Base-by-base conservation (phyloP, 148 eudicot species). In the Drosera capensis region DNA sequence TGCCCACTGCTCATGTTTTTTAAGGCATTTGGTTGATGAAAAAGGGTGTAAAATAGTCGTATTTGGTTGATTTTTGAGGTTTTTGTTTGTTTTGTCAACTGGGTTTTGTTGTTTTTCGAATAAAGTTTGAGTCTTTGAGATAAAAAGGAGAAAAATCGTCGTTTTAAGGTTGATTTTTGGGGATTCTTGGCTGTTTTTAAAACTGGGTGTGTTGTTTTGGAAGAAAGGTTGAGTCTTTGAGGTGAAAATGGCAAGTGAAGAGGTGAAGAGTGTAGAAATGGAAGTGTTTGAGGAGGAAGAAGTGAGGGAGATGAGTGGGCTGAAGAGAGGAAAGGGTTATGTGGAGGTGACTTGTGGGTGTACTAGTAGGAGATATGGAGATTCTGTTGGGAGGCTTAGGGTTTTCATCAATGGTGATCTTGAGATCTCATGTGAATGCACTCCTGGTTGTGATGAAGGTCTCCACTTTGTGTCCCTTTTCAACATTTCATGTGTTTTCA, bases 391-490 rank as follows among this genome's bases (percentile, higher is more conserved):
- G 3, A 66, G 42, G 40, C 81, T 81, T 71, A 74, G 77, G 74
- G 86, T 79, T 66, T 83, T 63, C 34, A 13, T 41, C 16, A 55
- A 45, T 51, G 87, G 94, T 34, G 66, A 58, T 48, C 75, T 83
- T 24, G 63, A 63, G 48, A 69, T 83, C 71, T 50, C 59, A 26
- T 83, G 94, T 53, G 78, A 73, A 20, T 83, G 94, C 54, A 73
- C 62, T 23, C 74, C 80, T 55, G 79, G 71, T 43, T 83, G 94
- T 36, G 46, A 62, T 13, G 68, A 75, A 73, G 94, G 94, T 83
- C 56, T 41, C 36, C 38, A 19, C 43, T 11, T 3, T n/a, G 20
- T 11, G 9, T 40, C 21, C 11, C 21, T 18, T n/a, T 14, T 13
- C 40, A 7, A 7, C 40, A 7, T 13, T 37, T 37, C 40, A 3